phyloP scores from a whole-genome alignment of 805 yeast genomes.

The Kregervanrija pseudodelftensis region DNA sequence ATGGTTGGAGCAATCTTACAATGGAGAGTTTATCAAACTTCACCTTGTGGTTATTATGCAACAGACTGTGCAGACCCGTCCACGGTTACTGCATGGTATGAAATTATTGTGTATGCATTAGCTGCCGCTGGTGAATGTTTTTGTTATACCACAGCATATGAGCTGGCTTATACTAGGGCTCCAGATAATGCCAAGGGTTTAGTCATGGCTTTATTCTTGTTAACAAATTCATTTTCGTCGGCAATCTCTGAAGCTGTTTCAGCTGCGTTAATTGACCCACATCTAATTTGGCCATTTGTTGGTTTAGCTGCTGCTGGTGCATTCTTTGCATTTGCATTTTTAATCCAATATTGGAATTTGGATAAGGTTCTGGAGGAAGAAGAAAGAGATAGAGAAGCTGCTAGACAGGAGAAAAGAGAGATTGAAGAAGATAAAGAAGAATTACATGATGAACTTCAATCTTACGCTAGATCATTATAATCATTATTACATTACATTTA shows the following conservation, averaged over 20 bases:
- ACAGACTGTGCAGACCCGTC: constrained; percentile 29
- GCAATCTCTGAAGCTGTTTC: constrained; percentile 38
- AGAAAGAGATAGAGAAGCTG: constrained; percentile 12
- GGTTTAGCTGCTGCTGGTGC: constrained; percentile 33
- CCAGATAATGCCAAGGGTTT: constrained; percentile 47
- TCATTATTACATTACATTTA: too few species aligned
- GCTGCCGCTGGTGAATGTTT: constrained; percentile 48
- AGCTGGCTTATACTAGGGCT: constrained; percentile 45
- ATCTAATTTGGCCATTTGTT: constrained; percentile 36
- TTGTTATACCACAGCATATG: constrained; percentile 43
- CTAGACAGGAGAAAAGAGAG: constrained; percentile 5
- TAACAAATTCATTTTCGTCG: constrained; percentile 39
- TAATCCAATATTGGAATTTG: constrained; percentile 25
- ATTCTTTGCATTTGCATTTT: constrained; percentile 25
- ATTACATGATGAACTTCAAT: too few species aligned
- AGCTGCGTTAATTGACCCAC: constrained; percentile 34
- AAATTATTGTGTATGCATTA: constrained; percentile 27
- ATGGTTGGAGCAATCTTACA: constrained; percentile 45
- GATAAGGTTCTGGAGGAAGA: constrained; percentile 23
- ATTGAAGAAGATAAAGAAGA: constrained; percentile 1
- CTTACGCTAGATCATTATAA: too few species aligned
- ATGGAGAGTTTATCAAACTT: constrained; percentile 37
- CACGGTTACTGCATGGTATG: constrained; percentile 29
- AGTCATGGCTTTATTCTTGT: constrained; percentile 37
- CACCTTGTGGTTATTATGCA: constrained; percentile 45